Evolutionary conservation across 345 rosid species (phyloP).

Genomic region (Cardamine chenopodiifolia): DNA sequence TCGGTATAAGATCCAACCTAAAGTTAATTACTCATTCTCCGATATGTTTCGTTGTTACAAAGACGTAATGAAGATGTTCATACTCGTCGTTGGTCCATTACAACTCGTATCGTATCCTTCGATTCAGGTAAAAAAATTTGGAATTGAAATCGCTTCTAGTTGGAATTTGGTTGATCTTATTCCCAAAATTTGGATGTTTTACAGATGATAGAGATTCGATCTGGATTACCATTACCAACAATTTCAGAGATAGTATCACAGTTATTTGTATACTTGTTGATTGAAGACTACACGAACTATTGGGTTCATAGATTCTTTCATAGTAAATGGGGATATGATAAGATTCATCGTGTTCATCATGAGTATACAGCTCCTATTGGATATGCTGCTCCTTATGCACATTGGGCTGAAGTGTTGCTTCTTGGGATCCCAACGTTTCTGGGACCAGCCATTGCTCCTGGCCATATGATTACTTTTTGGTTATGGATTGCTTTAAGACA

Average conservation of each 20-base stretch:
- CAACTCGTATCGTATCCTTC: conserved; percentile 87
- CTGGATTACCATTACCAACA: conserved; percentile 79
- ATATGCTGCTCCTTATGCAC: conserved; percentile 87
- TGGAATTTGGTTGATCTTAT: neutral
- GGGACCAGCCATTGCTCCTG: conserved; percentile 94
- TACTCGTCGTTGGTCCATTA: conserved; percentile 80
- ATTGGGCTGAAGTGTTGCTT: conserved; percentile 89
- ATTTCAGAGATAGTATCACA: conserved; percentile 69
- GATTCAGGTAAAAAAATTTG: conserved; percentile 52
- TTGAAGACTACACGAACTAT: conserved; percentile 87
- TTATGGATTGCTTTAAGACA: conserved; percentile 88
- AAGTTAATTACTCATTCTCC: conserved; percentile 56
- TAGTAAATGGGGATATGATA: conserved; percentile 88
- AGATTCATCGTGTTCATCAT: conserved; percentile 86
- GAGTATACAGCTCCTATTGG: conserved; percentile 84
- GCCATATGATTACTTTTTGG: conserved; percentile 96
- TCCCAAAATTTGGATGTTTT: neutral
- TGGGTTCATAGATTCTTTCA: conserved; percentile 92
- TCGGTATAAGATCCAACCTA: conserved; percentile 86
- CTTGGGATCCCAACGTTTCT: conserved; percentile 92
- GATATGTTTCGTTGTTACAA: conserved; percentile 75
- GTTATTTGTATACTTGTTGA: conserved; percentile 67
- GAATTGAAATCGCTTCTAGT: neutral
- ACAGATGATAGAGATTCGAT: conserved; percentile 74
- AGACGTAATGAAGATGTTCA: conserved; percentile 76